Base-by-base conservation (phyloP, 73 alveolate species). In the Stentor coeruleus region DNA sequence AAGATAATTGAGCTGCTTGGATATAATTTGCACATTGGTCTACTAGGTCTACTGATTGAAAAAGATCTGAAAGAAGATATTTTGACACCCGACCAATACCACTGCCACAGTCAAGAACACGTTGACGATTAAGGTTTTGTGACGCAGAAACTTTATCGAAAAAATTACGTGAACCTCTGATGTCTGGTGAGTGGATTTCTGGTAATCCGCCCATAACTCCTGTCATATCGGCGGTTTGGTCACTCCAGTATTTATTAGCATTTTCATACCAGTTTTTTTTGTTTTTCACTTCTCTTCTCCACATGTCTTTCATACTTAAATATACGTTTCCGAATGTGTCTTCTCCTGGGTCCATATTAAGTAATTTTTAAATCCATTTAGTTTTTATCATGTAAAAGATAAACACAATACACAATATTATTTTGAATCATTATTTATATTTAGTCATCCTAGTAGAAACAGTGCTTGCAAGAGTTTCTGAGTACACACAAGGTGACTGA, bases 11-110 rank as follows among this genome's bases (percentile, higher is more conserved):
- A 39, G 66, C 90, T 35, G 93, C 93, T 79, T 90, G 82, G 26
- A 91, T 77, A 41, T 82, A 82, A 35, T 75, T 89, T 39, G 58
- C 86, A 38, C 86, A 59, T 41, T 88, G 93, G 60, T 92, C 97
- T 0, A 92, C 77, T 35, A 92, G 76, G 82, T 92, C 97, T 6
- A 87, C 86, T 30, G 76, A 75, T 0, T 90, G 90, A 81, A 90
- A 92, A 39, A 81, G 30, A 37, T 89, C 85, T 40, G 80, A n/a
- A 6, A 92, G 87, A 35, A 92, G 73, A n/a, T 77, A 66, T 74
- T 90, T 91, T 4, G 95, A 83, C 1, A 92, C 87, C 84, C 97
- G 82, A 36, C 97, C 97, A 20, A 92, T 92, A 55, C 97, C 97
- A n/a, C 94, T 91, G 26, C 96, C 97, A 84, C 94, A 87, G 59